These are phyloP conservation scores for Vanilla planifolia DNA, from an alignment of 106 monocot species.

Conservation along the genomic window DNA sequence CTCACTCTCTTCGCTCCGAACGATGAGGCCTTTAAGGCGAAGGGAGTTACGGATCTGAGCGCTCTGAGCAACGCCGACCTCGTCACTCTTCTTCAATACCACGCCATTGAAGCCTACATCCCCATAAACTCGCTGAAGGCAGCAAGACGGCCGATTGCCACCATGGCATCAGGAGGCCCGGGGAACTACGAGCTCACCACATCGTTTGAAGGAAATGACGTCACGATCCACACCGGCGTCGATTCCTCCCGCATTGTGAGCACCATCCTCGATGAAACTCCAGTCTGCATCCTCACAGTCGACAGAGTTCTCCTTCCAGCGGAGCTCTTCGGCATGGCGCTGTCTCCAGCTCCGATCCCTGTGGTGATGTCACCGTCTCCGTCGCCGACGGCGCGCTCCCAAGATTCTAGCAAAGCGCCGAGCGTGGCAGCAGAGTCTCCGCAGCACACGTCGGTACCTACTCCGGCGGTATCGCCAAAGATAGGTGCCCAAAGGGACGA, in stretches of 20 bases:
- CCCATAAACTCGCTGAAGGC: conserved; percentile 71
- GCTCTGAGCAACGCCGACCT: conserved; percentile 70
- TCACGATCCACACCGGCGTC: conserved; percentile 59
- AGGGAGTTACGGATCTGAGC: conserved; percentile 51
- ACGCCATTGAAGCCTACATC: conserved; percentile 70
- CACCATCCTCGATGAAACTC: conserved; percentile 47
- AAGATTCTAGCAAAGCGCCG: too few relatives aligned
- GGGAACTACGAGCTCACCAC: conserved; percentile 75
- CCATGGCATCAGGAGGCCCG: conserved; percentile 63
- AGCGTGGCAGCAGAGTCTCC: conserved; percentile 11
- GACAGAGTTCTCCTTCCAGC: conserved; percentile 45
- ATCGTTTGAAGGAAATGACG: conserved; percentile 56
- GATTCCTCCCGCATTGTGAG: conserved; percentile 63
- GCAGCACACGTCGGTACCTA: conserved; percentile 36
- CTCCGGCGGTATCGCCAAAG: conserved; percentile 59
- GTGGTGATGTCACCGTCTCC: conserved; percentile 18
- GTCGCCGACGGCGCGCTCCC: too few relatives aligned
- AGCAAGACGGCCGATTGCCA: conserved; percentile 23
- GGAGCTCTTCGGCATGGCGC: conserved; percentile 48
- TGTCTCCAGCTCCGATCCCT: conserved; percentile 22
- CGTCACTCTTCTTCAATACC: conserved; percentile 87
- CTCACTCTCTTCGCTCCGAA: conserved; percentile 89
- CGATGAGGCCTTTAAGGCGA: conserved; percentile 85
- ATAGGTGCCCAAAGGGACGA: conserved; percentile 47
- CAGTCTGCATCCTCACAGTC: conserved; percentile 42